These are phyloP conservation scores for Polyplosphaeria fusca DNA, from an alignment of 495 filamentous ascomycete genomes.

Conservation along the genomic window DNA sequence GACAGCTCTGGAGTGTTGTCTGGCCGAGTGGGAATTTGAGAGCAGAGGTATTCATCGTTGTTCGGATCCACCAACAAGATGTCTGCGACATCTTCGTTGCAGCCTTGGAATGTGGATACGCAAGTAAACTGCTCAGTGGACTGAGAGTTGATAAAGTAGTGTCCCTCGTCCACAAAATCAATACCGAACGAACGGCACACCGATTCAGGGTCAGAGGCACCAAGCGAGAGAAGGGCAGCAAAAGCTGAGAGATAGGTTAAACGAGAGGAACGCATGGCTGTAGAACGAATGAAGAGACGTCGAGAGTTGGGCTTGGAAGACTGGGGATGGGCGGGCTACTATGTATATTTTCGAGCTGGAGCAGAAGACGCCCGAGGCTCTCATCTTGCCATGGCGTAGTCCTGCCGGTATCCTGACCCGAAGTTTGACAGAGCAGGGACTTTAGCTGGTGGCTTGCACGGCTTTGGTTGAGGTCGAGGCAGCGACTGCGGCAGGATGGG, in stretches of 20 bases:
- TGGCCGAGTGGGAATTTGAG: slow-evolving; percentile 31
- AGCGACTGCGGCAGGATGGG: no score
- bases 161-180: slow-evolving; percentile 38
- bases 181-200: slow-evolving; percentile 35
- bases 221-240: slow-evolving; percentile 19
- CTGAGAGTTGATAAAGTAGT: slow-evolving; percentile 40
- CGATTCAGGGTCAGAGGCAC: slow-evolving; percentile 13
- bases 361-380: slow-evolving; percentile 4
- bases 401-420: slow-evolving; percentile 6
- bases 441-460: background rate
- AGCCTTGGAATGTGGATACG: slow-evolving; percentile 39
- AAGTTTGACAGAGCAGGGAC: slow-evolving; percentile 9
- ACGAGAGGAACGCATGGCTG: slow-evolving; percentile 23
- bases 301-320: background rate
- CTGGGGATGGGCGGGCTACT: background rate
- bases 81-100: slow-evolving; percentile 33
- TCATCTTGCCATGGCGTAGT: slow-evolving; percentile 15
- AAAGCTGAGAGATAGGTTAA: slow-evolving; percentile 6
- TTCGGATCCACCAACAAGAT: slow-evolving; percentile 40
- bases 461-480: no score
- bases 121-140: slow-evolving; percentile 38
- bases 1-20: slow-evolving; percentile 35
- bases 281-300: background rate
- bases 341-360: slow-evolving; percentile 11
- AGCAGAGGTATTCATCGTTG: slow-evolving; percentile 38